Percentiles rank a stretch among this genome's conserved stretches.
These are phyloP conservation scores for Sporothrix pseudoabietina DNA, from an alignment of 2,329 filamentous ascomycete genomes.

Conservation along the genomic window DNA sequence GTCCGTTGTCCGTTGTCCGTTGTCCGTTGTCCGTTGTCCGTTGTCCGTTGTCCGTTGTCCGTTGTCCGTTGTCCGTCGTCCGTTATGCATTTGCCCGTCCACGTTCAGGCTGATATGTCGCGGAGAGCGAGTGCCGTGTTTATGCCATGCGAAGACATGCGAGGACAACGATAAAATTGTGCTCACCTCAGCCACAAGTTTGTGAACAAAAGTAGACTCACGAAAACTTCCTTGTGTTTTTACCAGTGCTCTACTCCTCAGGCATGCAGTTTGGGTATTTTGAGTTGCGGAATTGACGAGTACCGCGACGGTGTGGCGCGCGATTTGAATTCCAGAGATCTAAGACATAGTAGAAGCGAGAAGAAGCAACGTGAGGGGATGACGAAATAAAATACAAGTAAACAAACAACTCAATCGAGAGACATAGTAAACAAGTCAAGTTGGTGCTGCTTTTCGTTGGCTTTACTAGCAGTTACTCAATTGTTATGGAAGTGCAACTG, in stretches of 20 bases:
- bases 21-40: background rate
- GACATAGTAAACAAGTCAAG: no score
- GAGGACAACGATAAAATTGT: background rate
- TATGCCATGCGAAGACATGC: background rate
- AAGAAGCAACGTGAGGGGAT: background rate
- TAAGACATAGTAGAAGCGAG: conserved; percentile 12
- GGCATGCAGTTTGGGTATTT: background rate
- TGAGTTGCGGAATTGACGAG: background rate
- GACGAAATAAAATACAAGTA: background rate
- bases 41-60: background rate
- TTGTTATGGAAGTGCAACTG: background rate
- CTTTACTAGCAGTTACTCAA: no score
- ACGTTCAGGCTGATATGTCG: background rate
- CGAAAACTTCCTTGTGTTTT: background rate
- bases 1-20: background rate
- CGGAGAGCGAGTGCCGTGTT: conserved; percentile 10
- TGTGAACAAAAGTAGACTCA: background rate
- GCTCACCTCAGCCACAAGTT: background rate
- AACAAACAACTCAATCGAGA: background rate
- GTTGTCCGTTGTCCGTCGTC: no score
- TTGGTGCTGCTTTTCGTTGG: background rate
- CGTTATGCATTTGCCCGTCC: background rate
- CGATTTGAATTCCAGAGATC: background rate
- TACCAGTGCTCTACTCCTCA: background rate
- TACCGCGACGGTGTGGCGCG: background rate